Percentiles rank a stretch among this genome's conserved stretches.
Evolutionary conservation across 2,329 filamentous ascomycete species (phyloP).

Genomic region (Neopestalotiopsis rosae): DNA sequence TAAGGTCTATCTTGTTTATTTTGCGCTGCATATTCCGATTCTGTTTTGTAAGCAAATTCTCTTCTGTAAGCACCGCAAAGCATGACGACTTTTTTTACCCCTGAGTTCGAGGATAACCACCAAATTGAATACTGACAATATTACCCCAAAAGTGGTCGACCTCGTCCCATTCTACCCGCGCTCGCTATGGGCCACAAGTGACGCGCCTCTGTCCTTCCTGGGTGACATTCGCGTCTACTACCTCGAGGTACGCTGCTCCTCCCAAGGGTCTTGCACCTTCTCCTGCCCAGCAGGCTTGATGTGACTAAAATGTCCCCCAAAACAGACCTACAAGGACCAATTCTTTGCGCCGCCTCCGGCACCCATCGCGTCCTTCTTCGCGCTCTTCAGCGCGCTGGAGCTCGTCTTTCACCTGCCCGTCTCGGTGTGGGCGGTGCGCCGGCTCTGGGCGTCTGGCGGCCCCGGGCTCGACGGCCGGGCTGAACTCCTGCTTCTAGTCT

Average conservation of each 20-base stretch:
- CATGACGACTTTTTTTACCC: neutral
- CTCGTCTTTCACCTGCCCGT: conserved; percentile 56
- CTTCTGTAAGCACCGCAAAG: too few species aligned
- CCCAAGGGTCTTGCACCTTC: neutral
- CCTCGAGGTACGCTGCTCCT: conserved; percentile 29
- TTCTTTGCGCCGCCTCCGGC: conserved; percentile 48
- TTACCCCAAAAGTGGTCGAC: conserved; percentile 51
- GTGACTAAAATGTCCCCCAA: neutral
- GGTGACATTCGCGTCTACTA: conserved; percentile 52
- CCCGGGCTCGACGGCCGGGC: conserved; percentile 40
- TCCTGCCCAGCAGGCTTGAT: neutral
- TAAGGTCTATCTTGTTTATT: conserved; percentile 38
- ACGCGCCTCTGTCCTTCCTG: conserved; percentile 54
- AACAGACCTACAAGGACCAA: conserved; percentile 54
- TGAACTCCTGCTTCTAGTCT: conserved; percentile 58
- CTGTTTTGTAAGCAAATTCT: conserved; percentile 35
- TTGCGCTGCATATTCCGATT: conserved; percentile 37
- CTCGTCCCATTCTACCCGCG: conserved; percentile 58
- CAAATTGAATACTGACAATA: neutral
- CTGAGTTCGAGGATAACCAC: neutral
- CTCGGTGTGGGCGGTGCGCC: conserved; percentile 50
- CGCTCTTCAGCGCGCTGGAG: conserved; percentile 56
- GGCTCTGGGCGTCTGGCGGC: conserved; percentile 33
- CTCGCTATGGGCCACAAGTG: conserved; percentile 46
- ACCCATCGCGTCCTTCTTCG: conserved; percentile 53